Percentiles rank a stretch among this genome's conserved stretches.
phyloP scores from a whole-genome alignment of 257 asterid species.

The Przewalskia tangutica region DNA sequence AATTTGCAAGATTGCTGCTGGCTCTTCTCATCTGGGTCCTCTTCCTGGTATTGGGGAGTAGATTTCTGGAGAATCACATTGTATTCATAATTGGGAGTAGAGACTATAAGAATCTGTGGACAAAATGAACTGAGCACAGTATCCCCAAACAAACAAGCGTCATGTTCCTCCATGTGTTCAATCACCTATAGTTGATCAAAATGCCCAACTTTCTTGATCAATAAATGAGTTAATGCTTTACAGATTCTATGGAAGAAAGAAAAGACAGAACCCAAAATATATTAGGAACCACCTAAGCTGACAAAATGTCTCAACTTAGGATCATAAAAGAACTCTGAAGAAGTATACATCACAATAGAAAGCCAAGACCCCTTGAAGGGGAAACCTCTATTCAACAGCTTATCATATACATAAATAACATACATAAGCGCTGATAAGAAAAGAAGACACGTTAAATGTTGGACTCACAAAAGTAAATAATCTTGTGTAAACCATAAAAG shows the following conservation, averaged over 20 bases:
- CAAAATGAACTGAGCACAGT: constrained; percentile 53
- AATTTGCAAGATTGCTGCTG: constrained; percentile 46
- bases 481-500: not conserved
- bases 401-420: not conserved
- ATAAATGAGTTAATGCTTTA: not conserved
- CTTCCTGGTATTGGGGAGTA: constrained; percentile 45
- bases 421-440: not conserved
- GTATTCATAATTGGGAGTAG: constrained; percentile 95
- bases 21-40: constrained; percentile 54
- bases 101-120: constrained; percentile 70
- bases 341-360: not conserved
- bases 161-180: constrained; percentile 92
- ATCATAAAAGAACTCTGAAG: not conserved
- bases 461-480: not conserved
- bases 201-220: not conserved
- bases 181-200: constrained; percentile 49
- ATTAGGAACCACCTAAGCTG: not conserved
- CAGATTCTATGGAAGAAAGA: not conserved
- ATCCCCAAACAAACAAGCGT: constrained; percentile 70
- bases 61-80: constrained; percentile 73
- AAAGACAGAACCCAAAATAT: not conserved
- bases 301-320: not conserved
- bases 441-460: not conserved
- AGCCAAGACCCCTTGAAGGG: not conserved
- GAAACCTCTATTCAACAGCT: not conserved